phyloP scores from a whole-genome alignment of 208 protist species.

The Angomonas desouzai region DNA sequence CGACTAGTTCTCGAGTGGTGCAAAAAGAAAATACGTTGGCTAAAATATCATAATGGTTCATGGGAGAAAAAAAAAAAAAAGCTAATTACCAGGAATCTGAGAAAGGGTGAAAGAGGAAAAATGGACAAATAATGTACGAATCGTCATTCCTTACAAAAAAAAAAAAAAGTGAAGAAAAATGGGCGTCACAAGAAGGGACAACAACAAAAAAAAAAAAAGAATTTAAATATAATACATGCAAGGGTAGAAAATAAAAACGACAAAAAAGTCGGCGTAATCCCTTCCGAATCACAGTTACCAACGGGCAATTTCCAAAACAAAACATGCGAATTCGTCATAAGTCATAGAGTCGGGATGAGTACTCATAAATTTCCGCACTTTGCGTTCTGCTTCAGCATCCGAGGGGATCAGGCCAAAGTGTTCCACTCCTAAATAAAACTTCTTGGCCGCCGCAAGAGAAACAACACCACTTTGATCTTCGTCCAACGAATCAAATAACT shows the following conservation, averaged over 20 bases:
- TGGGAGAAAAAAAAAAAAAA: constrained; percentile 4
- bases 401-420: constrained; percentile 83
- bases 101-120: constrained; percentile 4
- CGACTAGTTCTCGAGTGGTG: constrained; percentile 36
- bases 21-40: constrained; percentile 45
- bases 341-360: constrained; percentile 69
- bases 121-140: neutral
- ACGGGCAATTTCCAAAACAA: constrained; percentile 83
- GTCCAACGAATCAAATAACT: constrained; percentile 87
- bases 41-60: constrained; percentile 53
- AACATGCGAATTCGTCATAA: constrained; percentile 90
- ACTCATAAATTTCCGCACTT: constrained; percentile 75
- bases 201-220: constrained; percentile 17
- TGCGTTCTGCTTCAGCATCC: constrained; percentile 69
- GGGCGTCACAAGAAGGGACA: neutral
- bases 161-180: constrained; percentile 13
- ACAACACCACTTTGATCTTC: constrained; percentile 67
- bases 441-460: constrained; percentile 69
- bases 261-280: constrained; percentile 1
- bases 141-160: constrained; percentile 8
- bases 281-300: constrained; percentile 34
- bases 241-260: constrained; percentile 5
- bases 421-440: constrained; percentile 80
- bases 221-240: too few species aligned
- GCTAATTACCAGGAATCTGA: neutral